Evolutionary conservation across 2,329 filamentous ascomycete genomes (phyloP), one percentile per base, ranked within the genome.

Genomic region (Thielaviopsis musarum): DNA sequence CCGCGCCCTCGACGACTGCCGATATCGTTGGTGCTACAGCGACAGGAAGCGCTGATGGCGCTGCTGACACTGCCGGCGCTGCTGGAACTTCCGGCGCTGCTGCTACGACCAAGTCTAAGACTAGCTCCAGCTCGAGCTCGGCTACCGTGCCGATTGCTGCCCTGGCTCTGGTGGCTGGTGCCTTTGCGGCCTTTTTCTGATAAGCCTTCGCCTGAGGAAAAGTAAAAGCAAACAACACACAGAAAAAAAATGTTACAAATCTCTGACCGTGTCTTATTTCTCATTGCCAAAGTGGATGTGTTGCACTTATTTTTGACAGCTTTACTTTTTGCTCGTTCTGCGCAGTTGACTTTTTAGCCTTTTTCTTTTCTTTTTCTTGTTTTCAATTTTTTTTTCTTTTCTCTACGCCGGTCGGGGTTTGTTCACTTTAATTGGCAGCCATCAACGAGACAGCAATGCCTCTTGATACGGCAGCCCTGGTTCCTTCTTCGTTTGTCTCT

Each of bases 141-240:
- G 56, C 56, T 28, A 56, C 54, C 30, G 60, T 54, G 5, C 56
- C 61, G 21, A 54, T 62, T 56, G 62, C 54, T 5, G 56, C 60
- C 13, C 58, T 61, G 49, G 58, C 54, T 30, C 53, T 63, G 30
- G 62, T 59, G 21, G 61, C 60, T 24, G 60, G 61, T 56, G 59
- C 59, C 51, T 59, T 64, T 49, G 63, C 63, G 24, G 51, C 59
- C 38, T 56, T 64, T 52, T 57, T 63, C 54, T 64, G 62, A 61
- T 57, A 17, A 19, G 19, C 34, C 22, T 45, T 5, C 12, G 19
- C 21, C 12, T 56, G 51, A 54, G 19, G 24, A 28, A 48, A 22
- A 22, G 55, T 34, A 24, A 55, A 15, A 26, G 24, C 24, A 55
- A 6, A 57, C 26, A 13, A 12, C 15, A 24, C 19, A 26, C 22